phyloP scores from a whole-genome alignment of 73 alveolate genomes.

The Paramecium caudatum region DNA sequence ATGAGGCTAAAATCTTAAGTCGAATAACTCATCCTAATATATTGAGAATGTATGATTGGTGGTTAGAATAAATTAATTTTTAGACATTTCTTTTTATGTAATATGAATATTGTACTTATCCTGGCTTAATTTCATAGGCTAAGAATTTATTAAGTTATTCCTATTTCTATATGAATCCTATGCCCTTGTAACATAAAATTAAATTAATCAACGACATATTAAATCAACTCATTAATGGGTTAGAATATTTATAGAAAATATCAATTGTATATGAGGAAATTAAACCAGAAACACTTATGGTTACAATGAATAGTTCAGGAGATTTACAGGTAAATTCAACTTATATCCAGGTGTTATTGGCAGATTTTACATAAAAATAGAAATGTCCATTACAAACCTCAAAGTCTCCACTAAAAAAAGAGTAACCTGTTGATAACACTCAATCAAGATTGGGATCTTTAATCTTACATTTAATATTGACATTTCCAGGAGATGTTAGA shows the following conservation, averaged over 20 bases:
- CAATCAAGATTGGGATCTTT: neutral
- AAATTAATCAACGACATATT: slow-evolving; percentile 8
- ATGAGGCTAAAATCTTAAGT: slow-evolving; percentile 9
- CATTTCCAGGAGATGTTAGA: slow-evolving; percentile 56
- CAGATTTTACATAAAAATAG: slow-evolving; percentile 4
- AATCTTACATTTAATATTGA: slow-evolving; percentile 40
- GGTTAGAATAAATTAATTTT: neutral
- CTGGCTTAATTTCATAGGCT: slow-evolving; percentile 16
- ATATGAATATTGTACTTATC: slow-evolving; percentile 61
- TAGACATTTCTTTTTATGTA: slow-evolving; percentile 15
- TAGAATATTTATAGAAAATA: slow-evolving; percentile 11
- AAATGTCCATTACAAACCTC: neutral
- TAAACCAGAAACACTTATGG: slow-evolving; percentile 60
- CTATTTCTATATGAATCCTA: slow-evolving; percentile 57
- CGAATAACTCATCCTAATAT: slow-evolving; percentile 33
- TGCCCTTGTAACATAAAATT: slow-evolving; percentile 4
- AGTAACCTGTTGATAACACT: neutral
- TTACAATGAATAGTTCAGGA: slow-evolving; percentile 40
- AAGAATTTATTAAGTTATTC: slow-evolving; percentile 53
- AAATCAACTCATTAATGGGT: slow-evolving; percentile 18
- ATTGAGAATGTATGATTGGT: slow-evolving; percentile 49
- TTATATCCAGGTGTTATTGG: neutral
- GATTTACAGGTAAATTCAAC: slow-evolving; percentile 12
- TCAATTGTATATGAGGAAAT: neutral
- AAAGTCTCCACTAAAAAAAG: neutral